Evolutionary conservation across 257 asterid species (phyloP).

Genomic region (Jacaranda copaia): DNA sequence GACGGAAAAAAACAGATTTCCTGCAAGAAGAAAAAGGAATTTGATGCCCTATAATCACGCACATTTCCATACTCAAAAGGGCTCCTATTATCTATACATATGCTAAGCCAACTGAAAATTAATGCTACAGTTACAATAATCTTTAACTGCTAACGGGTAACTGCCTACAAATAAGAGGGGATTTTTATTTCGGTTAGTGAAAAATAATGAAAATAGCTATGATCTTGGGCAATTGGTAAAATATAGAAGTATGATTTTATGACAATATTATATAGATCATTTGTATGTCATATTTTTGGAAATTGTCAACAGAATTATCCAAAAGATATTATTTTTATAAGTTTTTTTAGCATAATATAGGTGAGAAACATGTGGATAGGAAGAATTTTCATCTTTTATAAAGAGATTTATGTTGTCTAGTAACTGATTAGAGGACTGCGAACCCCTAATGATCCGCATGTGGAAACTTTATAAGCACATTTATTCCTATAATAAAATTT

Average conservation of each 20-base stretch:
- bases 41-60: neutral
- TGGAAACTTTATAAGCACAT: neutral
- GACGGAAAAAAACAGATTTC: neutral
- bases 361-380: neutral
- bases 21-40: neutral
- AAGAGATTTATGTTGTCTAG: neutral
- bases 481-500: neutral
- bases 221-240: neutral
- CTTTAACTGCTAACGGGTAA: neutral
- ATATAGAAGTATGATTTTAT: neutral
- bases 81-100: too few species aligned
- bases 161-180: neutral
- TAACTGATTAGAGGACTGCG: neutral
- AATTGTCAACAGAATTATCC: neutral
- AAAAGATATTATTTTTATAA: neutral
- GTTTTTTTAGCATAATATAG: neutral
- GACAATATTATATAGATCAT: neutral
- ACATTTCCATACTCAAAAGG: neutral
- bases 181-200: neutral
- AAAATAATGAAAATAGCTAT: neutral
- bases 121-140: slow-evolving; percentile 1
- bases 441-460: neutral
- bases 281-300: neutral
- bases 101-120: neutral
- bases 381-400: neutral